Conservation (phyloP, 768 basidiomycete species). For the Lactifluus hygrophoroides region DNA sequence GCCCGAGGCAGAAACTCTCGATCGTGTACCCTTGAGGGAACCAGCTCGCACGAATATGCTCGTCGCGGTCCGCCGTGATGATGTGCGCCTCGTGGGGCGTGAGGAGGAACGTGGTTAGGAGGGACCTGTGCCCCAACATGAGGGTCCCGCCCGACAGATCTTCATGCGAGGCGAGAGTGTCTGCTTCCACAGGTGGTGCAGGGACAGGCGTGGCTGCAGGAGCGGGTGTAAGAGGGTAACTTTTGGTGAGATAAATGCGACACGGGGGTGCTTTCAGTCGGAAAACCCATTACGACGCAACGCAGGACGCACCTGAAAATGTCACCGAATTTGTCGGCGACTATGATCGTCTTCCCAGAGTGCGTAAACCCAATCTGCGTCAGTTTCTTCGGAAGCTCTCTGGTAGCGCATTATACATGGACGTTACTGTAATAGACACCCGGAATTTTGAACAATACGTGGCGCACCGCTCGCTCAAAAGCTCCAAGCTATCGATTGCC, state of each 20-base stretch:
- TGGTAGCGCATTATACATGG: conserved; percentile 25
- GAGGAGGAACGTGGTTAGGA: conserved; percentile 67
- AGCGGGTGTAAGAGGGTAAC: conserved; percentile 25
- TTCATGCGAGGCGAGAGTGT: conserved; percentile 48
- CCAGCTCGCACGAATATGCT: conserved; percentile 88
- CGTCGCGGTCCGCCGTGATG: conserved; percentile 89
- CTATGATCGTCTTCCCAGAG: conserved; percentile 57
- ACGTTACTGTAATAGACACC: neutral
- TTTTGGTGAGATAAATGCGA: conserved; percentile 51
- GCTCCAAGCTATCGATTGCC: no score
- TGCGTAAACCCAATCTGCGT: conserved; percentile 58
- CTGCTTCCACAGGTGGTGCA: neutral
- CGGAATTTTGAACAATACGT: neutral
- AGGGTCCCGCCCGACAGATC: conserved; percentile 62
- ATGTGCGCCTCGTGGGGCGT: conserved; percentile 62
- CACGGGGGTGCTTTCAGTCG: neutral
- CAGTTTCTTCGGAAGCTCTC: conserved; percentile 78
- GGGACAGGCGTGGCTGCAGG: conserved; percentile 5
- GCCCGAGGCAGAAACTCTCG: conserved; percentile 82
- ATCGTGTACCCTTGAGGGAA: conserved; percentile 82
- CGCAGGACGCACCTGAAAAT: conserved; percentile 57
- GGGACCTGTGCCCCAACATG: conserved; percentile 82
- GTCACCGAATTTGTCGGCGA: conserved; percentile 94
- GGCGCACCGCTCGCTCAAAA: conserved; percentile 55
- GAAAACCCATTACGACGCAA: neutral